Percentiles rank a stretch among this genome's conserved stretches.
Evolutionary conservation across 208 protist species (phyloP).

Genomic region (Crithidia bombi): DNA sequence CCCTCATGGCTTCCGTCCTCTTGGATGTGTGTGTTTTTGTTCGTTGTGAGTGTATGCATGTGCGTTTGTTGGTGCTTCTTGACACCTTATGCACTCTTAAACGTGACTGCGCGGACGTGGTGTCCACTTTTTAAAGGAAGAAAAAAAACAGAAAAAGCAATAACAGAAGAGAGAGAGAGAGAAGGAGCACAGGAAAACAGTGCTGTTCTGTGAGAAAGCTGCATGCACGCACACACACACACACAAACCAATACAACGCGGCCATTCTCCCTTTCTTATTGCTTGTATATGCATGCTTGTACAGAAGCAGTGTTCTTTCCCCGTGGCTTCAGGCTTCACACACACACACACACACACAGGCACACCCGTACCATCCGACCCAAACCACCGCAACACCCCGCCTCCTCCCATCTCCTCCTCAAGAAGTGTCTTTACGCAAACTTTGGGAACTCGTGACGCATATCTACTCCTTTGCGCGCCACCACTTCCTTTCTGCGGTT

Average conservation of each 20-base stretch:
- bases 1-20: no score
- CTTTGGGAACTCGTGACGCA: constrained; percentile 79
- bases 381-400: not conserved
- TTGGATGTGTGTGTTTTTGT: no score
- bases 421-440: constrained; percentile 26
- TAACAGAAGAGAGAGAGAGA: not conserved
- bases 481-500: constrained; percentile 55
- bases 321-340: not conserved
- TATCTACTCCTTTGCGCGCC: constrained; percentile 68
- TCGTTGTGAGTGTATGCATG: no score
- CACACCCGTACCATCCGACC: not conserved
- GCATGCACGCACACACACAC: constrained; percentile 2
- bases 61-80: no score
- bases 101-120: no score
- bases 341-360: not conserved
- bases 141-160: constrained; percentile 4
- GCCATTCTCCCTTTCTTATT: constrained; percentile 1
- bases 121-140: no score
- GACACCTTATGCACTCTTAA: no score
- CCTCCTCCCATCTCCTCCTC: not conserved
- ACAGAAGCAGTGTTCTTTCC: not conserved
- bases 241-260: not conserved
- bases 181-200: no score
- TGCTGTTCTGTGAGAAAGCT: not conserved
- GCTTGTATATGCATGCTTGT: not conserved